Evolutionary conservation across 2,329 filamentous ascomycete species (phyloP).

Genomic region (Aphanoascus verrucosus): DNA sequence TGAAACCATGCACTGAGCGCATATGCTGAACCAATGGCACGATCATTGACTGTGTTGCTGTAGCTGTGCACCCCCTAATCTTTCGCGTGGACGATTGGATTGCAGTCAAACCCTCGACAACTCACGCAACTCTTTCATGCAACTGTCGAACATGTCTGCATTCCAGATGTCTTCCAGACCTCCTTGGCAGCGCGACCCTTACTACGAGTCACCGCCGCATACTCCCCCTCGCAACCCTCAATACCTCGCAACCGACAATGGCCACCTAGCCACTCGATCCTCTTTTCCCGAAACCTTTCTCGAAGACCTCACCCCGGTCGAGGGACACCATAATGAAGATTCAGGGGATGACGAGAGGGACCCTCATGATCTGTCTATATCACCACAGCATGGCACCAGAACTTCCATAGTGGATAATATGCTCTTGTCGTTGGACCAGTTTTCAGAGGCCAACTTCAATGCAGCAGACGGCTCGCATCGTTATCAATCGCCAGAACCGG

Average conservation of each 20-base stretch:
- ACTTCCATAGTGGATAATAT: constrained; percentile 94
- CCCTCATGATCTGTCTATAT: constrained; percentile 20
- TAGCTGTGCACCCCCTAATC: background rate
- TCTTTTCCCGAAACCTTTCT: constrained; percentile 35
- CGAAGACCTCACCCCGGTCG: constrained; percentile 27
- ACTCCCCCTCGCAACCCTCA: constrained; percentile 32
- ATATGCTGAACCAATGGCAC: constrained; percentile 2
- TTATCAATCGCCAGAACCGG: constrained; percentile 32
- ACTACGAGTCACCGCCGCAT: constrained; percentile 28
- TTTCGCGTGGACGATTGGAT: background rate
- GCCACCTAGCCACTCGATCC: constrained; percentile 16
- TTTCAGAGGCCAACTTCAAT: constrained; percentile 29
- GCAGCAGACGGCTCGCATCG: constrained; percentile 15
- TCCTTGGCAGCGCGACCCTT: constrained; percentile 15
- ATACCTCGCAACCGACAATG: constrained; percentile 19
- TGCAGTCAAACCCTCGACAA: background rate
- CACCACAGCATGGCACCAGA: constrained; percentile 56
- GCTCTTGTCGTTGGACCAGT: constrained; percentile 82
- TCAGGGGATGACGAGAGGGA: constrained; percentile 31
- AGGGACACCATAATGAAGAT: constrained; percentile 24
- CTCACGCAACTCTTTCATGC: background rate
- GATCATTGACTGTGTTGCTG: background rate
- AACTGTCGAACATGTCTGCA: constrained; percentile 2
- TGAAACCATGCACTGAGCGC: constrained; percentile 3
- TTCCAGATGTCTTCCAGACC: constrained; percentile 7